Evolutionary conservation across 2,329 filamentous ascomycete genomes (phyloP).

Genomic region (Macrophomina pseudophaseolina): DNA sequence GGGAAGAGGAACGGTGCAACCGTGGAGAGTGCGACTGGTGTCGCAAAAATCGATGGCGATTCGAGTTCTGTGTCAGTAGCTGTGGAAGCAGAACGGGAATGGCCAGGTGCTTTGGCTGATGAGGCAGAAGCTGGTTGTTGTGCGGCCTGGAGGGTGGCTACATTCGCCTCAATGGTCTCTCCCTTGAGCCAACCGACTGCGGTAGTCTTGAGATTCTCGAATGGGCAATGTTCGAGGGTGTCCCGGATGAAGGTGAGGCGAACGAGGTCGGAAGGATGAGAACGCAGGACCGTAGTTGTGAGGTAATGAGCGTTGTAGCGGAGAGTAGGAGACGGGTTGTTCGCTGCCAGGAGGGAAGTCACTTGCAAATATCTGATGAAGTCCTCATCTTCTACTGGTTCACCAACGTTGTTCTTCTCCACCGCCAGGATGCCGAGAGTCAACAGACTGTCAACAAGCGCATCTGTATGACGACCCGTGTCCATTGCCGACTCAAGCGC

Average conservation of each 20-base stretch:
- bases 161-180: constrained; percentile 58
- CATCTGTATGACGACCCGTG: constrained; percentile 54
- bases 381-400: constrained; percentile 55
- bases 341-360: constrained; percentile 55
- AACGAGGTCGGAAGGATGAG: constrained; percentile 57
- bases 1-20: constrained; percentile 60
- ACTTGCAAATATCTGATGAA: constrained; percentile 60
- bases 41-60: constrained; percentile 52
- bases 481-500: constrained; percentile 44
- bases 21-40: constrained; percentile 52
- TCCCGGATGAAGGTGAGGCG: constrained; percentile 61
- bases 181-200: constrained; percentile 66
- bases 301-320: constrained; percentile 56
- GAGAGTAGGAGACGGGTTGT: constrained; percentile 53
- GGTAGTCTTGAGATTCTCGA: constrained; percentile 61
- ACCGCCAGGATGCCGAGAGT: constrained; percentile 58
- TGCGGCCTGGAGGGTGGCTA: constrained; percentile 27
- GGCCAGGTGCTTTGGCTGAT: constrained; percentile 27
- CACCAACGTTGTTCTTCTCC: constrained; percentile 50
- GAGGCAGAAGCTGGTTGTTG: constrained; percentile 29
- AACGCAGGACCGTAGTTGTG: constrained; percentile 56
- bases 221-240: constrained; percentile 59
- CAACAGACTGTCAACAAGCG: constrained; percentile 60
- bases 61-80: constrained; percentile 23
- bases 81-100: constrained; percentile 25